Conservation (phyloP, 257 asterid species). For the Ligustrum vulgare region DNA sequence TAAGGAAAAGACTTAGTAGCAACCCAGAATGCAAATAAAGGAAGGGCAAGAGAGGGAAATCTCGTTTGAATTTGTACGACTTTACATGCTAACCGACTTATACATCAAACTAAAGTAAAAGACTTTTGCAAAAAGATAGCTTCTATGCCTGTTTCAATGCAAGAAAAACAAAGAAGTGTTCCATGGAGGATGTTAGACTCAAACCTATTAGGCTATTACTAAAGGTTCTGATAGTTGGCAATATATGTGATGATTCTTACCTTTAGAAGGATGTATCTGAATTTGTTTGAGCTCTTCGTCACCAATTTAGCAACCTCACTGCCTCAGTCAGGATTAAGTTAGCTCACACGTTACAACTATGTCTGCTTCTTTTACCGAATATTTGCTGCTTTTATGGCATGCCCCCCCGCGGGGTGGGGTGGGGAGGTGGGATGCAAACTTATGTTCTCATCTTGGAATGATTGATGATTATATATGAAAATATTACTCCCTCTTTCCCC, state of each 20-base stretch:
- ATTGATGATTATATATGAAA: background rate
- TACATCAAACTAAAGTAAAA: background rate
- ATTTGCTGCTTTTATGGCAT: constrained; percentile 9
- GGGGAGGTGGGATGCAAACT: too few species aligned
- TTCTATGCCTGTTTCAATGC: background rate
- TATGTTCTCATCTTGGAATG: background rate
- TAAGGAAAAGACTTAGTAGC: background rate
- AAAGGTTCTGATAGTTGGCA: background rate
- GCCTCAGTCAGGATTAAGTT: constrained; percentile 6
- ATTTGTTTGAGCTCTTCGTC: background rate
- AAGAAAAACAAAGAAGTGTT: background rate
- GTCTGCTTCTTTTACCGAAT: background rate
- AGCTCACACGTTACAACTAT: background rate
- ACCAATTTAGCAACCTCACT: constrained; percentile 1
- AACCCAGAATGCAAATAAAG: background rate
- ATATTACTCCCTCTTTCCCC: constrained; percentile 12
- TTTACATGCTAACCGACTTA: background rate
- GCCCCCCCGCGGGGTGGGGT: too few species aligned
- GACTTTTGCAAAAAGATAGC: background rate
- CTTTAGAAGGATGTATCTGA: constrained; percentile 11
- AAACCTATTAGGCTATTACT: background rate
- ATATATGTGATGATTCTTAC: background rate
- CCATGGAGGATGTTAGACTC: background rate
- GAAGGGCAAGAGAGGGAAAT: background rate
- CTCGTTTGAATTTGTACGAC: background rate